A percentile compares a stretch with the other conserved stretches of the same genome.
phyloP scores from a whole-genome alignment of 495 filamentous ascomycete genomes.

The Penicillium canariense region DNA sequence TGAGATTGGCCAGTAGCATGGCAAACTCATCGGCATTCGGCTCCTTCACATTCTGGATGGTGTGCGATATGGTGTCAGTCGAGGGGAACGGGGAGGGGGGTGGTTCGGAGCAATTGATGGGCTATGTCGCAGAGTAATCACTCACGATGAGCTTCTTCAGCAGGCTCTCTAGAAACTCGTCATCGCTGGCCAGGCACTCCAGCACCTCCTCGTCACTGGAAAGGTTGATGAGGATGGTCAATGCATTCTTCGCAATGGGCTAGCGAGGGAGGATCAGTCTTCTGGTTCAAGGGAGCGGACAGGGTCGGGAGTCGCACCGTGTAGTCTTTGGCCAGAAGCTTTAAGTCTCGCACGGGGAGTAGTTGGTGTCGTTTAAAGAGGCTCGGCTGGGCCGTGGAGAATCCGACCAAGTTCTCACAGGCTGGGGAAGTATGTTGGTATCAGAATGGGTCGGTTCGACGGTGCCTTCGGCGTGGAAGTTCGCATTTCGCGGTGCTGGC shows the following conservation, averaged over 20 bases:
- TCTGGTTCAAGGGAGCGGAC: background rate
- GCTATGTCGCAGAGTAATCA: conserved; percentile 15
- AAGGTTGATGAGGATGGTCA: conserved; percentile 91
- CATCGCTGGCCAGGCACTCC: conserved; percentile 69
- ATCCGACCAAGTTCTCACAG: conserved; percentile 81
- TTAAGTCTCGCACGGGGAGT: conserved; percentile 81
- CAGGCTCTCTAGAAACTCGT: conserved; percentile 73
- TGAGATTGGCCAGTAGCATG: conserved; percentile 91
- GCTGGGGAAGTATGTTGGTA: conserved; percentile 43
- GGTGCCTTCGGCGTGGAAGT: background rate
- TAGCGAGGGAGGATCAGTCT: conserved; percentile 29
- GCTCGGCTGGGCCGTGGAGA: conserved; percentile 68
- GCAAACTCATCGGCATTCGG: conserved; percentile 78
- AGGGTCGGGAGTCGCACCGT: conserved; percentile 52
- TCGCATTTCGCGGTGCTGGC: background rate
- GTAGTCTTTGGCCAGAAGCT: conserved; percentile 81
- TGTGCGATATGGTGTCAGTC: background rate
- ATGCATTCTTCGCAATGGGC: conserved; percentile 88
- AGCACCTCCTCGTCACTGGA: conserved; percentile 74
- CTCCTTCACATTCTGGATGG: conserved; percentile 54
- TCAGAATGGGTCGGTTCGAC: background rate
- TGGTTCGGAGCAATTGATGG: background rate
- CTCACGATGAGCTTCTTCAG: conserved; percentile 73
- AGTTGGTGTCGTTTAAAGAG: conserved; percentile 83
- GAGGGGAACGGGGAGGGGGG: no score